Evolutionary conservation across 768 basidiomycete species (phyloP).

Genomic region (Boletus rex-veris): DNA sequence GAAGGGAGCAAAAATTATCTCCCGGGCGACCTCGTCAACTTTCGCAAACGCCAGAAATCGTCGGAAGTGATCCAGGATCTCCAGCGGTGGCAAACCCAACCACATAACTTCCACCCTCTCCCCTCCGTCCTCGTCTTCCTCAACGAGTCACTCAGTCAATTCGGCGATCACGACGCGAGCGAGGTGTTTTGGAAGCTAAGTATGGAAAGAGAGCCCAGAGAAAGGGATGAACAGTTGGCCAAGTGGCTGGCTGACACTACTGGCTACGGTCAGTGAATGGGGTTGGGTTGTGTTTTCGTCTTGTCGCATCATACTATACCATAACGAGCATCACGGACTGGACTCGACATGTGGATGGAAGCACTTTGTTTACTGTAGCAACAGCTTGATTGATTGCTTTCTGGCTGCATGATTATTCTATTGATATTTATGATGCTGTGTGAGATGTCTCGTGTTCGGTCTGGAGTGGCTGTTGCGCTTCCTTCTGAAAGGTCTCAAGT

Average conservation of each 20-base stretch:
- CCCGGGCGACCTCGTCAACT: conserved; percentile 49
- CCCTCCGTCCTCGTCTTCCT: conserved; percentile 44
- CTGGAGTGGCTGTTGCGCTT: too few species aligned
- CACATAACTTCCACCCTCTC: conserved; percentile 51
- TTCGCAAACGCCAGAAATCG: conserved; percentile 50
- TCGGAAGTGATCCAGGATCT: conserved; percentile 58
- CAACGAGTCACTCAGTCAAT: conserved; percentile 37
- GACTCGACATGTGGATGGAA: not conserved
- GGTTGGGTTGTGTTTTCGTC: not conserved
- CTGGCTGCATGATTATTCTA: not conserved
- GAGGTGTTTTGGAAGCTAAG: conserved; percentile 45
- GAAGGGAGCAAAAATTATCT: conserved; percentile 56
- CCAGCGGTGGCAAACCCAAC: conserved; percentile 51
- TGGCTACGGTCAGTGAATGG: conserved; percentile 33
- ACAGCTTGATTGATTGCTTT: not conserved
- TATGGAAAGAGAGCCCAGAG: conserved; percentile 50
- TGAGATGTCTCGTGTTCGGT: too few species aligned
- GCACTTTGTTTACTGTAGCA: not conserved
- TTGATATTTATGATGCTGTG: not conserved
- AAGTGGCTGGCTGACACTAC: conserved; percentile 36
- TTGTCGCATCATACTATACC: conserved; percentile 1
- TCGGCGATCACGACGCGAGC: conserved; percentile 31
- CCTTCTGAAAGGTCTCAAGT: too few species aligned
- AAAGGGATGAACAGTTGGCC: conserved; percentile 49
- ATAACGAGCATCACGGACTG: conserved; percentile 4